Percentiles rank a stretch among this genome's conserved stretches.
Conservation (phyloP, 1,139 yeast genomes). For the Taphrina flavorubra region DNA sequence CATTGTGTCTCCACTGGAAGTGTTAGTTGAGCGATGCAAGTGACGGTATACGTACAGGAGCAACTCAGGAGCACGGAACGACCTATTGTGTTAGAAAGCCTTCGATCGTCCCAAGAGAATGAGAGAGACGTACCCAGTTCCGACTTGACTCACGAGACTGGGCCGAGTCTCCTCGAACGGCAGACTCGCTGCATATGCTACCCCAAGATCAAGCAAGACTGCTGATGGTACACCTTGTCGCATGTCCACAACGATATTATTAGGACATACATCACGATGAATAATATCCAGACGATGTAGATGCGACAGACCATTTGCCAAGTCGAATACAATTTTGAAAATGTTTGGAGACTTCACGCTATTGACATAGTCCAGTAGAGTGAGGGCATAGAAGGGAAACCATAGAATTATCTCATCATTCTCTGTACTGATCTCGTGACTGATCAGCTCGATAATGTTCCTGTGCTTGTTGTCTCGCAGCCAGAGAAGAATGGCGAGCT, state of each 20-base stretch:
- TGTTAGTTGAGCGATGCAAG: neutral
- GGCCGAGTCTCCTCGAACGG: constrained; percentile 1
- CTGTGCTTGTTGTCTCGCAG: constrained; percentile 6
- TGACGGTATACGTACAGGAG: constrained; percentile 6
- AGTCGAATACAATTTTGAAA: neutral
- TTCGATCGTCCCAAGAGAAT: neutral
- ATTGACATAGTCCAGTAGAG: constrained; percentile 16
- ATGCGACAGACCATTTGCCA: constrained; percentile 17
- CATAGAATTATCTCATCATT: neutral
- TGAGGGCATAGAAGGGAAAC: constrained; percentile 16
- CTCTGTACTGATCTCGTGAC: neutral
- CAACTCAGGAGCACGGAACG: constrained; percentile 32
- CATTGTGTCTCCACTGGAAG: constrained; percentile 9
- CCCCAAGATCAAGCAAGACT: constrained; percentile 28
- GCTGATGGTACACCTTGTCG: neutral
- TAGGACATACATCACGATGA: constrained; percentile 36
- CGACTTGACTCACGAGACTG: constrained; percentile 6
- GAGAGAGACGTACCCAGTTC: constrained; percentile 28
- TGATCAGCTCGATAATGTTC: constrained; percentile 8
- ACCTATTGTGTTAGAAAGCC: constrained; percentile 6
- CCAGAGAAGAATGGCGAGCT: constrained; percentile 16
- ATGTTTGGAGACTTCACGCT: neutral
- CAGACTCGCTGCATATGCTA: constrained; percentile 6
- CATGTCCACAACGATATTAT: constrained; percentile 19
- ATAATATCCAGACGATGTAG: constrained; percentile 19